Evolutionary conservation across 345 rosid genomes (phyloP), one percentile per base, ranked within the genome.

Genomic region (Rhodamnia rubescens): DNA sequence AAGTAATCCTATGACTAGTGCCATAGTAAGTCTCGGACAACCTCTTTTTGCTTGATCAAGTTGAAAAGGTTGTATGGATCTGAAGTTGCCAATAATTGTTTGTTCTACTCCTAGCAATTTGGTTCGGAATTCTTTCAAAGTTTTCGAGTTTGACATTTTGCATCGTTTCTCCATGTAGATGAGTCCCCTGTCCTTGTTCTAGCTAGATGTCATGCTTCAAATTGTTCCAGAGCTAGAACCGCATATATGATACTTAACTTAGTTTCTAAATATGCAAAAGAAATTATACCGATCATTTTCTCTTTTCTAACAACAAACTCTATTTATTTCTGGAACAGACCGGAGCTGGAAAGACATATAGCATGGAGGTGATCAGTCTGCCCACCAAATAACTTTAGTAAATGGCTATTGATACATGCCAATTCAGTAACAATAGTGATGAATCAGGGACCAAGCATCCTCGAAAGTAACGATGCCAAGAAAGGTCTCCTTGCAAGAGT

Each of bases 341-440:
- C 26, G 98, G 98, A 85, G 99, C 98, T 53, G 98, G 96, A 87
- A 95, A 96, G 94, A 96, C 98, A 14, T 94, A 91, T 82, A 91
- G 93, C 90, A 95, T 94, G 94, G 98, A 96, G 98, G 98, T 95
- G 81, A 85, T 82, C 29, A 54, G 21, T 81, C 83, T 55, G 55
- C 50, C 52, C 22, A 13, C 51, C 14, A 27, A 69, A 18, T 21
- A 4, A 21, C 1, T 0, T 69, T 36, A 69, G 78, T 18, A 0
- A 47, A 69, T 32, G 78, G 47, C 1, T 18, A 20, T 69, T 69
- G 24, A 69, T 9, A 18, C 1, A 36, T 36, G 18, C 47, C 42
- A 69, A 47, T 69, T 36, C 26, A 0, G 26, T 69, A 5, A 69
- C 78, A 69, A 32, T 36, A 36, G 36, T 8, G 20, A 69, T 18